Evolutionary conservation across 257 asterid genomes (phyloP).

Genomic region (Handroanthus guayacan): DNA sequence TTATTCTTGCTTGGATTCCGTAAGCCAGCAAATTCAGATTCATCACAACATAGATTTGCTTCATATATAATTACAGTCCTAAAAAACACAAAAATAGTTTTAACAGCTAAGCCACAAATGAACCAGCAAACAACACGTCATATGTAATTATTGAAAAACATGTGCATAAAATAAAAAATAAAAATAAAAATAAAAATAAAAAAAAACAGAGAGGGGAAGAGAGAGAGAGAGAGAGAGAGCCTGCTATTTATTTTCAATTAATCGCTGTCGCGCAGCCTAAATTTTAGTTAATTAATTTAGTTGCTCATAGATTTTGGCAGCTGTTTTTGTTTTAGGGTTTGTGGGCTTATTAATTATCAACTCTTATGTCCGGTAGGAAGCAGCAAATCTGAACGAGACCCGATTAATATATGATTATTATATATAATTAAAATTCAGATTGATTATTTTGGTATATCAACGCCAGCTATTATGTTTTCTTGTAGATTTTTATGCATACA

Average conservation of each 20-base stretch:
- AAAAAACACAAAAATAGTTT: not conserved
- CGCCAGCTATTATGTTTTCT: conserved; percentile 13
- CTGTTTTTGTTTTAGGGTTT: conserved; percentile 5
- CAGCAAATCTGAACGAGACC: not conserved
- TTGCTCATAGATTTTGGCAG: conserved; percentile 9
- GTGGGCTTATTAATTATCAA: not conserved
- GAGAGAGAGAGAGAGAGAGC: no score
- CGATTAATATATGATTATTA: not conserved
- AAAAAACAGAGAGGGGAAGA: no score
- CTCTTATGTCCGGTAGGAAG: not conserved
- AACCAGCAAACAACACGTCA: not conserved
- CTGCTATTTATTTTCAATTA: not conserved
- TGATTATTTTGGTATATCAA: not conserved
- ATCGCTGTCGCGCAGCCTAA: not conserved
- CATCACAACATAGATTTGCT: not conserved
- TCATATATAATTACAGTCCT: not conserved
- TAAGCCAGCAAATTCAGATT: not conserved
- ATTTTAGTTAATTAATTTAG: not conserved
- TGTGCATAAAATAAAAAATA: no score
- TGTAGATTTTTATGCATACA: conserved; percentile 17
- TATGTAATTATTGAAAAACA: no score
- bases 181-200: no score
- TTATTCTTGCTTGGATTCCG: not conserved
- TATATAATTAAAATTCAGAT: not conserved
- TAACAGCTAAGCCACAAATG: not conserved